Conservation (phyloP, 345 rosid genomes). For the Syzygium oleosum region DNA sequence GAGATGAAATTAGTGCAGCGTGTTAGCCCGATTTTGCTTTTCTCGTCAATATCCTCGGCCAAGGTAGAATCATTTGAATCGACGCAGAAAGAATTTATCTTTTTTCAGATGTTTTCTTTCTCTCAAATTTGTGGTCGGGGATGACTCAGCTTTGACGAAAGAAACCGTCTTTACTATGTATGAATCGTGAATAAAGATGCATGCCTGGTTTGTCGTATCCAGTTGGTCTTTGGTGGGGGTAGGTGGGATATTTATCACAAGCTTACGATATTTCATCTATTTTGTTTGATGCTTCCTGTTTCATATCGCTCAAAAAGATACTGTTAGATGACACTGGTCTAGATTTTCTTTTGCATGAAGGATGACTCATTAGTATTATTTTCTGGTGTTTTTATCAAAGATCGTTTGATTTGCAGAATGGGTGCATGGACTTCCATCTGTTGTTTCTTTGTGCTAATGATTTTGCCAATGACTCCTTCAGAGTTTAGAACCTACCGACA, state of each 20-base stretch:
- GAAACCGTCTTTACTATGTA: background rate
- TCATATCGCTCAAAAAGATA: background rate
- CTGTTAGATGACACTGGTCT: background rate
- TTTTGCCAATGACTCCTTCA: background rate
- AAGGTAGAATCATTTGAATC: background rate
- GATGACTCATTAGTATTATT: background rate
- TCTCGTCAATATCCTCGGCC: background rate
- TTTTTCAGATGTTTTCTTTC: background rate
- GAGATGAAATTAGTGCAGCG: background rate
- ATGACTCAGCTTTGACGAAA: background rate
- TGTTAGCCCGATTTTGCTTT: background rate
- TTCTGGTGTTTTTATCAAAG: background rate
- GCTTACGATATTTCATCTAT: background rate
- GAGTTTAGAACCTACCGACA: background rate
- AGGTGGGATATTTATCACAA: background rate
- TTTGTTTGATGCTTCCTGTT: background rate
- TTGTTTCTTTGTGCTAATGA: background rate
- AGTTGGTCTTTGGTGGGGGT: background rate
- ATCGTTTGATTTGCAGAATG: background rate
- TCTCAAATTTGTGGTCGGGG: background rate
- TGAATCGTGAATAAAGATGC: background rate
- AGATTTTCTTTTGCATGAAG: background rate
- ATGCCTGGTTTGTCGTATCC: background rate
- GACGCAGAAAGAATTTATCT: background rate
- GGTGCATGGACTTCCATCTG: background rate